Percentiles rank a stretch among this genome's conserved stretches.
Evolutionary conservation across 352 stramenopile genomes (phyloP).

Genomic region (Phytophthora melonis): DNA sequence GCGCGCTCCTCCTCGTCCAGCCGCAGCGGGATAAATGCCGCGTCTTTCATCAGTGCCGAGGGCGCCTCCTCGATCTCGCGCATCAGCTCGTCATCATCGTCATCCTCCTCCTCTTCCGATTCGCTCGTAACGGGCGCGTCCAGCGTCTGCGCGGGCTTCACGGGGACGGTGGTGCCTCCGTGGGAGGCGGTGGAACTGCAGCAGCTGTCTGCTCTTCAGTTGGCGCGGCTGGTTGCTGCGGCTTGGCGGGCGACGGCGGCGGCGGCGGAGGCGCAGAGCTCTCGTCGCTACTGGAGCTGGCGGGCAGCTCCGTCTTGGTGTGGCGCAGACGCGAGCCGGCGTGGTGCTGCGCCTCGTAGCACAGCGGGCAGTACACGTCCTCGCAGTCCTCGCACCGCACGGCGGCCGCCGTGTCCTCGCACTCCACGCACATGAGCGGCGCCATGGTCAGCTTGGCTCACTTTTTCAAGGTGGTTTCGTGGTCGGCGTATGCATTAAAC

Average conservation of each 20-base stretch:
- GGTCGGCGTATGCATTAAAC: too few relatives aligned
- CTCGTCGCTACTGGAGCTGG: conserved; percentile 4
- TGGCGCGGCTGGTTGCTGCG: not conserved
- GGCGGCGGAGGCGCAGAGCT: conserved; percentile 4
- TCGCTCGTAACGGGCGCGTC: conserved; percentile 40
- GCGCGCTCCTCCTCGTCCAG: conserved; percentile 72
- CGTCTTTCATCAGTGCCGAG: conserved; percentile 44
- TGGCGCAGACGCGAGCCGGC: conserved; percentile 63
- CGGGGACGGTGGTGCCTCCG: conserved; percentile 10
- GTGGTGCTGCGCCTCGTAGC: conserved; percentile 79
- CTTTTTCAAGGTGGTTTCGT: too few relatives aligned
- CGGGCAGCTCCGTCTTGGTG: conserved; percentile 39
- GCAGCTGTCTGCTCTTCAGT: not conserved
- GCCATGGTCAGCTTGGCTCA: conserved; percentile 19
- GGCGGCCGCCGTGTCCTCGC: conserved; percentile 81
- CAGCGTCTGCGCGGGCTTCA: conserved; percentile 8
- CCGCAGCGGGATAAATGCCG: conserved; percentile 73
- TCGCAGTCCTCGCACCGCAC: conserved; percentile 72
- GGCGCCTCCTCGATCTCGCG: conserved; percentile 41
- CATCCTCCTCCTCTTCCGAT: conserved; percentile 31
- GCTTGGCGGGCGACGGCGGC: conserved; percentile 5
- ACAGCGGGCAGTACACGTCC: conserved; percentile 83
- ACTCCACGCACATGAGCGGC: conserved; percentile 79
- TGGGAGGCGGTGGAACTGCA: not conserved
- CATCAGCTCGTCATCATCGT: conserved; percentile 43